Evolutionary conservation across 495 filamentous ascomycete species (phyloP).

Genomic region (Cercophora samala): DNA sequence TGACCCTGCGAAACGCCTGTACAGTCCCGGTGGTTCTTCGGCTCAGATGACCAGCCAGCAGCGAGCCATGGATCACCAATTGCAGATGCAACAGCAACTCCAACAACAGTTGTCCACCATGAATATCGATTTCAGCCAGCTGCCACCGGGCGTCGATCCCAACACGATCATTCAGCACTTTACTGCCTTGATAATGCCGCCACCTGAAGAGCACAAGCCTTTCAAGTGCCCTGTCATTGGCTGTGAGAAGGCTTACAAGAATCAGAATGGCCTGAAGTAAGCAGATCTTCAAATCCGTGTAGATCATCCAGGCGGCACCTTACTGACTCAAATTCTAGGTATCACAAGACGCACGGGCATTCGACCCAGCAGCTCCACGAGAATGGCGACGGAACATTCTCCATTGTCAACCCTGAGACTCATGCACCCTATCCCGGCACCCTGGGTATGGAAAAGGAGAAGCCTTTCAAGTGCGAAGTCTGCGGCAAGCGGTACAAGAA

Average conservation of each 20-base stretch:
- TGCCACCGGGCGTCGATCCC: conserved; percentile 70
- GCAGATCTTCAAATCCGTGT: conserved; percentile 14
- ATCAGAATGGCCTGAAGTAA: conserved; percentile 96
- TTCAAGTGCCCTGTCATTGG: conserved; percentile 97
- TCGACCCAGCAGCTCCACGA: conserved; percentile 93
- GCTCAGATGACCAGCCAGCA: conserved; percentile 54
- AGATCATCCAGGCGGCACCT: conserved; percentile 12
- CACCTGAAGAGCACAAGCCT: conserved; percentile 78
- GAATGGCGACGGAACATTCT: conserved; percentile 94
- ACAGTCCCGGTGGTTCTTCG: conserved; percentile 71
- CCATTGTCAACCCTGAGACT: conserved; percentile 95
- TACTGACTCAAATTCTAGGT: conserved; percentile 48
- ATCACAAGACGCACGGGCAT: conserved; percentile 84
- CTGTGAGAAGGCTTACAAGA: conserved; percentile 99
- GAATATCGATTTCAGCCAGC: conserved; percentile 62
- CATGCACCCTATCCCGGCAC: conserved; percentile 92
- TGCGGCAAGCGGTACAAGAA: conserved; percentile 99
- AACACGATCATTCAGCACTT: conserved; percentile 74
- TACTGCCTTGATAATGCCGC: conserved; percentile 55
- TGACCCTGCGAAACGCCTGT: conserved; percentile 90
- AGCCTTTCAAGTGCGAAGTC: conserved; percentile 93
- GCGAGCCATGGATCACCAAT: conserved; percentile 34
- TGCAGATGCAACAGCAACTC: conserved; percentile 42
- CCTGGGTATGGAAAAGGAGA: conserved; percentile 98
- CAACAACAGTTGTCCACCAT: conserved; percentile 64